Evolutionary conservation across 2,329 filamentous ascomycete species (phyloP), one percentile per base, ranked within the genome.

Genomic region (Cladorrhinum sp.): DNA sequence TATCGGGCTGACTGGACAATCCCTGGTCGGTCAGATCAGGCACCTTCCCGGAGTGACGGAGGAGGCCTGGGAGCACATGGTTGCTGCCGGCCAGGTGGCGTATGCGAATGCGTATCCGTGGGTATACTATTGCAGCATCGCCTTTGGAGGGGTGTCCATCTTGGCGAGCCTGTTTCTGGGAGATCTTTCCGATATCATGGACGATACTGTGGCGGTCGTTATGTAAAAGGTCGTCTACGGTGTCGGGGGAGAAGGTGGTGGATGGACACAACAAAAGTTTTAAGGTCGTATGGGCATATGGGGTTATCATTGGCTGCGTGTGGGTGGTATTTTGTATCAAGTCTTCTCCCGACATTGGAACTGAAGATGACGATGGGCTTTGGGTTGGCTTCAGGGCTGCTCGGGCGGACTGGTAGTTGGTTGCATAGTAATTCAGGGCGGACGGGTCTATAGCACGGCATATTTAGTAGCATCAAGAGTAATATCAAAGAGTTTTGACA

Each of bases 121-220:
- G 68, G 84, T 86, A 2, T 89, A 87, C 68, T 83, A 84, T 70
- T 77, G 78, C 24, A 86, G 82, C 69, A 86, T 88, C 69, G 84
- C 80, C 0, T 88, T 88, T 70, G 86, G 86, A 0, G 76, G 64
- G 0, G 69, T 85, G 0, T 79, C 80, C 4, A 82, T 87, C 53
- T 55, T 86, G n/a, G 78, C 84, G 0, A 80, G 82, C 58, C 76
- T 81, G 59, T 85, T 87, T 64, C 71, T 88, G 69, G 83, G 82
- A 1, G 80, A 87, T 66, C 85, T 88, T 58, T 76, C 74, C 39
- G 73, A 79, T 69, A 84, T 82, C 64, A 83, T 86, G 80, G 80
- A 83, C 68, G 80, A 86, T 63, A 79, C 83, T 71, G 78, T 86
- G 28, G 82, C 82, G 14, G 77, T 80, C 16, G 78, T 80, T 67